These are phyloP conservation scores for Coemansia sp. DNA, from an alignment of 192 early-diverging fungal species.

Conservation along the genomic window DNA sequence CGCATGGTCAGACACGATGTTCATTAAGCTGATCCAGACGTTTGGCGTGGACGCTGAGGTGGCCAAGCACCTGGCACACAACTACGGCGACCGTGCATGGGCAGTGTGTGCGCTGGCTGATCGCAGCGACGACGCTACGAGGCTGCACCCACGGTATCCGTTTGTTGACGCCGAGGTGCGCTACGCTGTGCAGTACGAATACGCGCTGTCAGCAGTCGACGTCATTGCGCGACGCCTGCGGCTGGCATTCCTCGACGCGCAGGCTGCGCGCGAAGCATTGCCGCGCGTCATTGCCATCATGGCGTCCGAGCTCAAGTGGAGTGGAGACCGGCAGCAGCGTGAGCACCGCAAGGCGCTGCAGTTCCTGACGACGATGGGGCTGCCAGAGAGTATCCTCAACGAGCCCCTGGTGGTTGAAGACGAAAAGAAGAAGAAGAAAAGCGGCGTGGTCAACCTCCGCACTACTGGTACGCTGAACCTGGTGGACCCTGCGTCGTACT, in stretches of 20 bases:
- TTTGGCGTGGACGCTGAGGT: conserved; percentile 92
- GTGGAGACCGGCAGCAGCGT: conserved; percentile 57
- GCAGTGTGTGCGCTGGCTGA: conserved; percentile 83
- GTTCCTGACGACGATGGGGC: conserved; percentile 92
- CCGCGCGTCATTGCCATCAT: conserved; percentile 90
- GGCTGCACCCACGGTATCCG: conserved; percentile 78
- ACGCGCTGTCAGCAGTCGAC: conserved; percentile 91
- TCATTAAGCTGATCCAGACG: conserved; percentile 92
- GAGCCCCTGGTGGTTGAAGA: too few species aligned
- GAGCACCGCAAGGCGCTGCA: conserved; percentile 69
- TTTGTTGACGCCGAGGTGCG: conserved; percentile 93
- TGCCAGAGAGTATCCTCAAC: conserved; percentile 56
- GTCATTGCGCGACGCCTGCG: conserved; percentile 88
- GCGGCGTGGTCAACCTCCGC: conserved; percentile 21
- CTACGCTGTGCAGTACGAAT: conserved; percentile 88
- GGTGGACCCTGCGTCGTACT: conserved; percentile 51
- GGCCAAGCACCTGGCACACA: conserved; percentile 83
- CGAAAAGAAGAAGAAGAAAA: too few species aligned
- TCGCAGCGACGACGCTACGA: conserved; percentile 65
- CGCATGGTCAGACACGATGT: conserved; percentile 88
- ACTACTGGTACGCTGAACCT: conserved; percentile 34
- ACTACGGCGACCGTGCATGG: conserved; percentile 95
- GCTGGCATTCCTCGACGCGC: conserved; percentile 90
- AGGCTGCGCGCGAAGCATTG: conserved; percentile 81
- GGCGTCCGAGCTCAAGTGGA: conserved; percentile 84